Evolutionary conservation across 2,329 filamentous ascomycete species (phyloP).

Genomic region (Penicillium sp.): DNA sequence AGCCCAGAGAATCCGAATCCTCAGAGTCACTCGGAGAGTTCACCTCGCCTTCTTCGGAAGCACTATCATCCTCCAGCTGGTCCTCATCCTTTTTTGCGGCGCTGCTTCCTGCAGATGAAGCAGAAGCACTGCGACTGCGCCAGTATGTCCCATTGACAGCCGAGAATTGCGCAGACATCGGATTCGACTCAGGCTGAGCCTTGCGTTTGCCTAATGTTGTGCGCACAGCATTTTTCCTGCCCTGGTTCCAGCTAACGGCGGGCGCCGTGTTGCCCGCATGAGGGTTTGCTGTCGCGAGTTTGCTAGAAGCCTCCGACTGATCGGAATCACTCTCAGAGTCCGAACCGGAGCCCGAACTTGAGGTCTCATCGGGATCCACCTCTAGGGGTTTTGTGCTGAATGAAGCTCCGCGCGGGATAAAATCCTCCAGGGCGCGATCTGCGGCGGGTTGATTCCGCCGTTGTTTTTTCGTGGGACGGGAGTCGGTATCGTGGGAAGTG

Average conservation of each 20-base stretch:
- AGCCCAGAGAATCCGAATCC: constrained; percentile 36
- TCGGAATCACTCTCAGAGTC: constrained; percentile 21
- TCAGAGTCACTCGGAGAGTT: constrained; percentile 36
- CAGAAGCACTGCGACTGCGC: constrained; percentile 42
- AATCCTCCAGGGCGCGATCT: constrained; percentile 36
- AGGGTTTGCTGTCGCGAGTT: constrained; percentile 18
- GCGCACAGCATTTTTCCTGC: constrained; percentile 45
- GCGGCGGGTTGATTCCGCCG: constrained; percentile 29
- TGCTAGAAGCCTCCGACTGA: constrained; percentile 17
- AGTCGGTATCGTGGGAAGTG: constrained; percentile 28
- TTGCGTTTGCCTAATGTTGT: constrained; percentile 44
- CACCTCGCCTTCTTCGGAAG: constrained; percentile 35
- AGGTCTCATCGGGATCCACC: constrained; percentile 37
- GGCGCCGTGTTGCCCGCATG: constrained; percentile 32
- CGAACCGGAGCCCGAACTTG: constrained; percentile 35
- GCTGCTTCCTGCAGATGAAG: constrained; percentile 21
- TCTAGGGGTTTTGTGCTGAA: constrained; percentile 40
- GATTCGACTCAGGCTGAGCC: constrained; percentile 8
- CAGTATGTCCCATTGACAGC: constrained; percentile 43
- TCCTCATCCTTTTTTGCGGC: constrained; percentile 9
- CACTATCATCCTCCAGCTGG: constrained; percentile 9
- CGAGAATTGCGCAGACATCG: constrained; percentile 32
- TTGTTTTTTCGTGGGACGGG: constrained; percentile 33
- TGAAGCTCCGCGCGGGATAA: constrained; percentile 41
- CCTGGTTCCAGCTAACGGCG: constrained; percentile 51